Conservation (phyloP, 495 filamentous ascomycete genomes). For the Penicillium verhagenii region DNA sequence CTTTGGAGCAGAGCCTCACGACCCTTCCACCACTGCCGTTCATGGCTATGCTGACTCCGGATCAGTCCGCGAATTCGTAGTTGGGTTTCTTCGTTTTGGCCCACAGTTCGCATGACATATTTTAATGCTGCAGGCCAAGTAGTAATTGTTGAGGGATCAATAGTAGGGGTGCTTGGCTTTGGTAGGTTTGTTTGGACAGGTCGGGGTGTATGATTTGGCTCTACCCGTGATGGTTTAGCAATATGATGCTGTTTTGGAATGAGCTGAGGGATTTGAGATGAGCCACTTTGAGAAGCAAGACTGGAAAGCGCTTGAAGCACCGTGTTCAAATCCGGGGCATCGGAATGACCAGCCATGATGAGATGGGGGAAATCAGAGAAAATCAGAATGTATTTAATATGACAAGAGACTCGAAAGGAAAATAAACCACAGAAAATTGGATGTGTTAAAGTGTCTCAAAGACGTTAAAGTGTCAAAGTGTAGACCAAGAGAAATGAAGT, state of each 20-base stretch:
- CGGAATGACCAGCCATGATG: constrained; percentile 37
- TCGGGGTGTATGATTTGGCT: constrained; percentile 12
- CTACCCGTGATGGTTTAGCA: background rate
- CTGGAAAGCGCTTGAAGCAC: constrained; percentile 53
- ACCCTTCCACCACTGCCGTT: constrained; percentile 61
- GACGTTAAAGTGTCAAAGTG: background rate
- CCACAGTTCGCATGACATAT: constrained; percentile 59
- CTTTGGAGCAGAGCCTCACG: constrained; percentile 51
- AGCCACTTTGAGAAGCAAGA: constrained; percentile 10
- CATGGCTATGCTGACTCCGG: constrained; percentile 60
- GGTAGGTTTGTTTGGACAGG: constrained; percentile 4
- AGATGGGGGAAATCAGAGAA: too few species aligned
- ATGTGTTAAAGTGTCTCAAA: background rate
- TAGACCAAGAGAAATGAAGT: background rate
- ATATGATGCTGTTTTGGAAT: background rate
- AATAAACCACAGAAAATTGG: background rate
- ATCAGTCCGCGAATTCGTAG: constrained; percentile 54
- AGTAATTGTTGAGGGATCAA: constrained; percentile 58
- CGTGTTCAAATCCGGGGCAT: constrained; percentile 49
- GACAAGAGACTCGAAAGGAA: background rate
- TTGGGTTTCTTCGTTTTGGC: constrained; percentile 47
- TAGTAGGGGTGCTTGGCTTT: constrained; percentile 4
- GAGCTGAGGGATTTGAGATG: constrained; percentile 4
- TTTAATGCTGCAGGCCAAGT: constrained; percentile 63
- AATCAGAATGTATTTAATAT: background rate